Base-by-base conservation (phyloP, 2,329 filamentous ascomycete species). In the Fusarium sp. region DNA sequence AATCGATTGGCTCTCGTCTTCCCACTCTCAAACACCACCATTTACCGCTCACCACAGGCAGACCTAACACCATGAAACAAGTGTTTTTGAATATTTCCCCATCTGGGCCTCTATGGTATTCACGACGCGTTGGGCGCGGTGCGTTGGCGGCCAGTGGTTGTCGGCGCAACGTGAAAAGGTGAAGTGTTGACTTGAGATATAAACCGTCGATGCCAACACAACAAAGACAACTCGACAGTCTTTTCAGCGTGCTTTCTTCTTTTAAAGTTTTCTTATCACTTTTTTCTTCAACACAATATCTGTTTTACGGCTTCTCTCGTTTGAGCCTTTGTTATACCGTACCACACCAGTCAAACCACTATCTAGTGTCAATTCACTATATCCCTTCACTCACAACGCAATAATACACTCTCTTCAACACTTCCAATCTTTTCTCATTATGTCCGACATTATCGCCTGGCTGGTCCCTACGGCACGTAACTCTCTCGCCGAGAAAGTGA, bases 401-500 rank as follows among this genome's bases (percentile, higher is more conserved):
- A 27, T 20, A 43, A 57, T 11, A 59, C 59, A 40, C 43, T 65
- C 46, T 15, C 56, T 71, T 47, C 45, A 25, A 10, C 51, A 56
- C 32, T 41, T 9, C 15, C 33, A 32, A 17, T 49, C 39, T 58
- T 62, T 52, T 54, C 4, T 13, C 54, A 65, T 44, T 41, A 63
- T 69, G 62, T 71, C 70, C 63, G 71, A 79, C 57, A 72, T 78
- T 61, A 79, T 80, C 70, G 78, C 78, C 70, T 80, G 78, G 78
- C 78, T 80, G 68, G 75, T 80, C 49, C 78, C 78, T 40, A 78
- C 78, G 60, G 71, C 77, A 22, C 73, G 74, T 48, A 72, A 75
- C 67, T 75, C 77, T 11, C 62, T 59, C 60, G 77, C 78, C 62
- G 77, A 79, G 50, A 76, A 77, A 55, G 70, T 76, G 30, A 75